Conservation (phyloP, 306 rosid species). For the Castanea mollissima region DNA sequence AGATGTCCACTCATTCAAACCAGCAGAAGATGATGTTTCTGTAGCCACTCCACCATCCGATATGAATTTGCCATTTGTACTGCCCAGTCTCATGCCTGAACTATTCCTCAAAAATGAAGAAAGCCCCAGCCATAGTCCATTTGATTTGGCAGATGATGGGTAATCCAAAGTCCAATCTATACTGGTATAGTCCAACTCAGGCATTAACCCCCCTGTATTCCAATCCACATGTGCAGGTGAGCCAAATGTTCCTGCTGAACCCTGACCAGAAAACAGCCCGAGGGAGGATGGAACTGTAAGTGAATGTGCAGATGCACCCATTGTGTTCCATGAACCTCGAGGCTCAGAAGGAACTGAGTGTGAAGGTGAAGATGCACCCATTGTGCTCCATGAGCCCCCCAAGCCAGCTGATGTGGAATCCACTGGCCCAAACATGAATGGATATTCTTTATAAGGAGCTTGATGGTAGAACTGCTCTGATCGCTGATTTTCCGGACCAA, state of each 20-base stretch:
- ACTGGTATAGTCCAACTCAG: slow-evolving; percentile 58
- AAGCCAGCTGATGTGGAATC: slow-evolving; percentile 40
- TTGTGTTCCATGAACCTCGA: slow-evolving; percentile 49
- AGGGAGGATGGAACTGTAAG: slow-evolving; percentile 74
- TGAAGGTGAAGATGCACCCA: slow-evolving; percentile 35
- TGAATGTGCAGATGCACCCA: slow-evolving; percentile 35
- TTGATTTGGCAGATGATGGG: slow-evolving; percentile 31
- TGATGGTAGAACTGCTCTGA: slow-evolving; percentile 59
- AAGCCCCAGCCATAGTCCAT: slow-evolving; percentile 53
- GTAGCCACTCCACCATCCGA: slow-evolving; percentile 44
- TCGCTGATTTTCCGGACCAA: slow-evolving; percentile 29
- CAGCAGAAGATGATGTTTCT: slow-evolving; percentile 44
- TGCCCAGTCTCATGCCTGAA: slow-evolving; percentile 27
- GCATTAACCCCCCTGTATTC: slow-evolving; percentile 51
- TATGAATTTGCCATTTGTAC: slow-evolving; percentile 36
- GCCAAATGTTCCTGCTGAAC: slow-evolving; percentile 51
- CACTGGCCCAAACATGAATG: slow-evolving; percentile 26
- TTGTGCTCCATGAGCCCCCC: slow-evolving; percentile 49
- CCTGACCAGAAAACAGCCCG: slow-evolving; percentile 67
- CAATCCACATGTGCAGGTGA: slow-evolving; percentile 59
- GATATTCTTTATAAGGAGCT: slow-evolving; percentile 34
- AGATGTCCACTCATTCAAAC: slow-evolving; percentile 71
- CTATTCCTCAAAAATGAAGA: slow-evolving; percentile 40
- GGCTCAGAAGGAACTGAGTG: slow-evolving; percentile 21
- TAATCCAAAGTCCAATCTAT: slow-evolving; percentile 81